Percentiles rank a stretch among this genome's conserved stretches.
phyloP scores from a whole-genome alignment of 768 basidiomycete species.

The Porphyrellus cyaneotinctus region DNA sequence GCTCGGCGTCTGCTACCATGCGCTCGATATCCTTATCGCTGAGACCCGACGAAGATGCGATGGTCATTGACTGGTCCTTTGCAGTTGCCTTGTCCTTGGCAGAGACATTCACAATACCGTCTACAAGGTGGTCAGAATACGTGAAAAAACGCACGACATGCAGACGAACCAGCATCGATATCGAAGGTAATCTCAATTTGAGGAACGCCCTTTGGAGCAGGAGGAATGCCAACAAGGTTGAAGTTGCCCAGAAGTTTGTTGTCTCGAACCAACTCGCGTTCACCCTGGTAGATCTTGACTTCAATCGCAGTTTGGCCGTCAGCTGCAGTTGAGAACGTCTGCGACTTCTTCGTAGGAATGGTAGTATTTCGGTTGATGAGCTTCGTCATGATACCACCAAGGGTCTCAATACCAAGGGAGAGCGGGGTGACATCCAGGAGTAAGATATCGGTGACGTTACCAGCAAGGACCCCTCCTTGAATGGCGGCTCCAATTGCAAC shows the following conservation, averaged over 20 bases:
- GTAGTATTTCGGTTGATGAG: slow-evolving; percentile 98
- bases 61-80: slow-evolving; percentile 95
- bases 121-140: slow-evolving; percentile 30
- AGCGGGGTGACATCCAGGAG: slow-evolving; percentile 95
- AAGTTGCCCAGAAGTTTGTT: slow-evolving; percentile 99
- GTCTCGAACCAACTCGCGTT: slow-evolving; percentile 96
- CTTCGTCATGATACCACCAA: slow-evolving; percentile 99
- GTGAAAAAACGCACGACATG: not conserved
- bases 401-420: slow-evolving; percentile 93
- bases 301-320: slow-evolving; percentile 99
- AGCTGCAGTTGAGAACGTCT: slow-evolving; percentile 97
- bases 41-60: slow-evolving; percentile 83
- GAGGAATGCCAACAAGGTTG: slow-evolving; percentile 97
- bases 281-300: slow-evolving; percentile 99
- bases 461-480: slow-evolving; percentile 96
- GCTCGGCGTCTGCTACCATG: slow-evolving; percentile 94
- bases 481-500: slow-evolving; percentile 98
- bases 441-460: slow-evolving; percentile 93
- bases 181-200: slow-evolving; percentile 90
- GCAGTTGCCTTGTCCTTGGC: slow-evolving; percentile 91
- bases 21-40: slow-evolving; percentile 95
- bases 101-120: slow-evolving; percentile 95
- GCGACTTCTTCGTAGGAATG: slow-evolving; percentile 99
- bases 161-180: slow-evolving; percentile 80
- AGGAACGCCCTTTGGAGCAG: slow-evolving; percentile 69